Evolutionary conservation across 2,329 filamentous ascomycete species (phyloP).

Genomic region (Stemphylium lycopersici): DNA sequence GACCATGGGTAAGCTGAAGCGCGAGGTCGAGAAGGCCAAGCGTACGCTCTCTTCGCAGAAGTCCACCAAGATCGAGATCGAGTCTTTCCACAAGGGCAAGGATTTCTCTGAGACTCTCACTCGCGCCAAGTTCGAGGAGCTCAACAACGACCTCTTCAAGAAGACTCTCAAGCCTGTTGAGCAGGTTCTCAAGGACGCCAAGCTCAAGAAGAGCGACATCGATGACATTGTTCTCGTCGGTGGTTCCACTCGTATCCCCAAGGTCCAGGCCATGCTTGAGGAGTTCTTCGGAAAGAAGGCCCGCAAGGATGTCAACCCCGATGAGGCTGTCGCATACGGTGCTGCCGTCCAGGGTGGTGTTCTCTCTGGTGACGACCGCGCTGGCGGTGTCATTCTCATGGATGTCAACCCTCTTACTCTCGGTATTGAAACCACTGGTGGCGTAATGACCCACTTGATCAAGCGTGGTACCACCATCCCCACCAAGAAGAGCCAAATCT

Average conservation of each 20-base stretch:
- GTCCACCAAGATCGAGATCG: conserved; percentile 93
- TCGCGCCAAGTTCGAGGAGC: conserved; percentile 98
- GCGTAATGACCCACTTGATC: conserved; percentile 97
- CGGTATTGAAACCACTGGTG: conserved; percentile 96
- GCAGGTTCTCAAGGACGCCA: conserved; percentile 97
- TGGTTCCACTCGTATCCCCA: conserved; percentile 98
- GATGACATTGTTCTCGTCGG: conserved; percentile 97
- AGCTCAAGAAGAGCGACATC: conserved; percentile 93
- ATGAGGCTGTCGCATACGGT: conserved; percentile 98
- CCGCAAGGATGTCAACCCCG: conserved; percentile 99
- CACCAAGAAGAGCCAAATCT: conserved; percentile 96
- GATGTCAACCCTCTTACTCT: conserved; percentile 96
- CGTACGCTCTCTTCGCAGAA: conserved; percentile 91
- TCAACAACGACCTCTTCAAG: conserved; percentile 99
- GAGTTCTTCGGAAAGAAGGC: conserved; percentile 99
- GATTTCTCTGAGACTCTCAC: conserved; percentile 99
- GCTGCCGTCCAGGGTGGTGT: conserved; percentile 97
- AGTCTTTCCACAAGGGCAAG: conserved; percentile 94
- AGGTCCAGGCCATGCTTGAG: conserved; percentile 92
- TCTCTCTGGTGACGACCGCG: conserved; percentile 84
- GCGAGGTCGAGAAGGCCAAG: conserved; percentile 99
- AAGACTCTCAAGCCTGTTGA: conserved; percentile 98
- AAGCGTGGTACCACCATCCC: conserved; percentile 93
- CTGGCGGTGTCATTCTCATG: conserved; percentile 86
- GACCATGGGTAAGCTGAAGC: conserved; percentile 99